Percentiles rank a stretch among this genome's conserved stretches.
Conservation (phyloP, 306 rosid genomes). For the Lablab purpureus region DNA sequence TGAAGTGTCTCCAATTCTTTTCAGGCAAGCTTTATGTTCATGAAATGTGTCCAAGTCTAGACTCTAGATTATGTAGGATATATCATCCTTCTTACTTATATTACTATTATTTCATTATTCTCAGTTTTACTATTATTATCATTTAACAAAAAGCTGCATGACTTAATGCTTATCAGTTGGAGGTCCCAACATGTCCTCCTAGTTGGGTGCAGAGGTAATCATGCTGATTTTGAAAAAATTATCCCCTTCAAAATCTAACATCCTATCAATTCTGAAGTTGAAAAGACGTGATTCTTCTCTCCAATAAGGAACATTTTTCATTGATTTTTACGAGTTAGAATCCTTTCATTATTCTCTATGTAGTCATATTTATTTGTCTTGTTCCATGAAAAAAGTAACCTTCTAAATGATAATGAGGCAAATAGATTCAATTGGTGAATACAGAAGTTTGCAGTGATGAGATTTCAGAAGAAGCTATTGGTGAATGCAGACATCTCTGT, state of each 20-base stretch:
- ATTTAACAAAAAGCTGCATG: conserved; percentile 30
- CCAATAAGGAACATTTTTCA: conserved; percentile 10
- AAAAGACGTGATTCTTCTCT: neutral
- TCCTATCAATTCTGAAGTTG: conserved; percentile 10
- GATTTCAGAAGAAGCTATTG: conserved; percentile 3
- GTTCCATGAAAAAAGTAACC: neutral
- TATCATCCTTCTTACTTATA: conserved; percentile 20
- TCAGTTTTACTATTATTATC: neutral
- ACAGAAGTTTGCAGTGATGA: conserved; percentile 7
- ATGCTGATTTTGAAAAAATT: conserved; percentile 40
- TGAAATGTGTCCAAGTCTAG: conserved; percentile 37
- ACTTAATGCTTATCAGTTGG: conserved; percentile 34
- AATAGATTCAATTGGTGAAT: conserved; percentile 5
- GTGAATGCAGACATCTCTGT: neutral
- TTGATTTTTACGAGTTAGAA: conserved; percentile 15
- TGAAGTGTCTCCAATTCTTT: conserved; percentile 54
- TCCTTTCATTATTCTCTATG: neutral
- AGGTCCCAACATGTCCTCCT: conserved; percentile 45
- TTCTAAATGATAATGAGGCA: conserved; percentile 19
- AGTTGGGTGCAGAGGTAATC: conserved; percentile 38
- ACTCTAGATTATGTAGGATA: conserved; percentile 24
- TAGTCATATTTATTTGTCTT: neutral
- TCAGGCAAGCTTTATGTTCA: conserved; percentile 58
- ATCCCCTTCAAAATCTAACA: conserved; percentile 25
- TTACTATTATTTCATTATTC: conserved; percentile 12